phyloP scores from a whole-genome alignment of 1,284 basidiomycete genomes.

The Ceratobasidium sp. region DNA sequence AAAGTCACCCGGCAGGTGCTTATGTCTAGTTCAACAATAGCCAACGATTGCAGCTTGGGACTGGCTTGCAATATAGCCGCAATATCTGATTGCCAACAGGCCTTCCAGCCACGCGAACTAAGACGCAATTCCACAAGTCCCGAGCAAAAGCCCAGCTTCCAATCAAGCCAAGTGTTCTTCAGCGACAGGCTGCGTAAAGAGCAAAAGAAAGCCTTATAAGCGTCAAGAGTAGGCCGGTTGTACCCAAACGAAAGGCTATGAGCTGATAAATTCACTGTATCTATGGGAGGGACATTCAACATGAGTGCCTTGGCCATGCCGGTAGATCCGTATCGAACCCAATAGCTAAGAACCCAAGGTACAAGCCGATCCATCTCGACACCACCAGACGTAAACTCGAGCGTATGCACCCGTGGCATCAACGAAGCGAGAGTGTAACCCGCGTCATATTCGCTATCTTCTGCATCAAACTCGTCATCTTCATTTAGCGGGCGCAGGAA shows the following conservation, averaged over 20 bases:
- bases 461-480: background rate
- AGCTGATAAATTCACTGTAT: too few species aligned
- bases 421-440: background rate
- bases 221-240: background rate
- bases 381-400: background rate
- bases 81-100: background rate
- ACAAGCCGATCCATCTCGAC: background rate
- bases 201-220: background rate
- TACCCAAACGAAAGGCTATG: too few species aligned
- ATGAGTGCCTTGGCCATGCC: background rate
- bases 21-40: background rate
- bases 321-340: background rate
- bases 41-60: background rate
- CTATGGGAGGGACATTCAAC: background rate
- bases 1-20: background rate
- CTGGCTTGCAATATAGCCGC: background rate
- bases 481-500: too few species aligned
- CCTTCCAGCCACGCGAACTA: too few species aligned
- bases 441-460: background rate
- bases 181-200: background rate
- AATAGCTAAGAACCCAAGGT: background rate
- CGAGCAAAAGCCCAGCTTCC: background rate
- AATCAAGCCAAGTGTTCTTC: background rate
- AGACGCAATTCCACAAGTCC: background rate
- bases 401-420: background rate